Evolutionary conservation across 1,284 basidiomycete species (phyloP), one percentile per base, ranked within the genome.

Genomic region (Grifola frondosa): DNA sequence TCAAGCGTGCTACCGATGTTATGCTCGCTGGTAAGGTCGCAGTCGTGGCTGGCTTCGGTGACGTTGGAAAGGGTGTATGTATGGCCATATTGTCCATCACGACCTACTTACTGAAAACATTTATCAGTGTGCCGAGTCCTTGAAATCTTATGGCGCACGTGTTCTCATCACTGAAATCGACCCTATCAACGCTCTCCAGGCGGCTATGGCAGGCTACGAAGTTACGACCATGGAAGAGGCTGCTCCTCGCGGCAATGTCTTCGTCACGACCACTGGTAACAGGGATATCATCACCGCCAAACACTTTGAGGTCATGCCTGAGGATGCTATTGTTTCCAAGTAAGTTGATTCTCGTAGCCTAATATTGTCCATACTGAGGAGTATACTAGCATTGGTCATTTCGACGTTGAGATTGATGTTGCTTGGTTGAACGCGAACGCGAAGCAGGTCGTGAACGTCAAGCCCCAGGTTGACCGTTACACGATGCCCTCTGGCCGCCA

Each of bases 1-100:
- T 99, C 79, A 99, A 99, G 84, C 93, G 96, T 67, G 96, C 96
- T 50, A 99, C 96, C 59, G 96, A 99, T 71, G 93, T 99, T 68
- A 99, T 99, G 96, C 85, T 99, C 66, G 97, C 97, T 61, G 96
- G 96, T 49, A 99, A 99, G 77, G 92, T 98, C 57, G 95, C 95
- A 49, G 91, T 99, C 55, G 96, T 99, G 59, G 96, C 96, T 59
- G 96, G 96, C 52, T 99, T 90, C 71, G 96, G 96, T 77, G 96
- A 99, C 64, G 96, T 99, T 61, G 96, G 96, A 59, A 99, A 99
- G 75, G 96, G 96, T 52, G 91, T 93, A 74, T 62, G 88, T 81
- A 9, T 33, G 46, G 6, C 22, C 5, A n/a, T 3, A 21, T 19
- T 15, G 13, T 20, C 15, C 7, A n/a, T 30, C 21, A 5, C 1